Evolutionary conservation across 2,329 filamentous ascomycete species (phyloP).

Genomic region (Clonostachys rhizophaga): DNA sequence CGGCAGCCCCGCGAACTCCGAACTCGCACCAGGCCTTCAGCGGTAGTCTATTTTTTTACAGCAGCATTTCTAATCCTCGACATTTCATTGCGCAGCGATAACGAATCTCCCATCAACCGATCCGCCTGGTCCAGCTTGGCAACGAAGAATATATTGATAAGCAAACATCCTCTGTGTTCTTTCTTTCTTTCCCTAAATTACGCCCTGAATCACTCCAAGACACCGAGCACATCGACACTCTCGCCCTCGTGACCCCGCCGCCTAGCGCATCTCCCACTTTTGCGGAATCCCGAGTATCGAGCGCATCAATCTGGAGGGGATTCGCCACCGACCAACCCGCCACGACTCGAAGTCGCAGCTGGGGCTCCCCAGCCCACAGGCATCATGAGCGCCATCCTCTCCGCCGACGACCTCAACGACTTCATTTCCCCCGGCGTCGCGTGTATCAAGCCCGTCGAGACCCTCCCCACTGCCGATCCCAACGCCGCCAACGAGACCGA

Average conservation of each 20-base stretch:
- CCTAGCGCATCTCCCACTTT: too few relatives aligned
- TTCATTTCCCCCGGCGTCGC: constrained; percentile 97
- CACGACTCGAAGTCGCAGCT: not conserved
- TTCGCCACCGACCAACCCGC: too few relatives aligned
- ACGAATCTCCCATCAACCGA: not conserved
- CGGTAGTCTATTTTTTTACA: too few relatives aligned
- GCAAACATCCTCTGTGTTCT: not conserved
- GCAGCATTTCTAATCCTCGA: constrained; percentile 23
- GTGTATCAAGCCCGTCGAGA: constrained; percentile 97
- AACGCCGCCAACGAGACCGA: constrained; percentile 56
- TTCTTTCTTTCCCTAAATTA: too few relatives aligned
- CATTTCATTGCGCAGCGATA: constrained; percentile 18
- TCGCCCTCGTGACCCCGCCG: too few relatives aligned
- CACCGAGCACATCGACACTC: too few relatives aligned
- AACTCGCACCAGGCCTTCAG: too few relatives aligned
- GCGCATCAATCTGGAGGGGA: too few relatives aligned
- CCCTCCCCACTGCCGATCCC: constrained; percentile 55
- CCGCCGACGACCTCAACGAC: constrained; percentile 94
- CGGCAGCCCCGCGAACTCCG: too few relatives aligned
- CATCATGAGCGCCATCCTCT: constrained; percentile 94
- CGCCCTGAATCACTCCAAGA: too few relatives aligned
- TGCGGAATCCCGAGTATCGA: too few relatives aligned
- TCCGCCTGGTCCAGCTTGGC: not conserved
- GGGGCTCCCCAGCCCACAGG: constrained; percentile 3
- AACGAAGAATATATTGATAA: not conserved